Conservation (phyloP, 129 eudicot genomes). For the Lactuca saligna region DNA sequence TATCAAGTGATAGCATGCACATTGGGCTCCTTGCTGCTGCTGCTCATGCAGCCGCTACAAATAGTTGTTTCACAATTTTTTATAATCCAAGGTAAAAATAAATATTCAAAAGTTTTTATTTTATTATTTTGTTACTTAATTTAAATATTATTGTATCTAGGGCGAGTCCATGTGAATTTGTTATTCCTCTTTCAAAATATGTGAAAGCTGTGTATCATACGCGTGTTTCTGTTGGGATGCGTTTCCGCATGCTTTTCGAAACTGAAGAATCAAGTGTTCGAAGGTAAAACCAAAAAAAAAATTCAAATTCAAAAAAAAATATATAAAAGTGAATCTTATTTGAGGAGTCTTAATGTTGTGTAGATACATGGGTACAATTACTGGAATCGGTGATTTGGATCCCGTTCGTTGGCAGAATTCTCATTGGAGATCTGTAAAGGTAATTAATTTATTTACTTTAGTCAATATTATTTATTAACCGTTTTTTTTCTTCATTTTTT, state of each 20-base stretch:
- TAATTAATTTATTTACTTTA: slow-evolving; percentile 12
- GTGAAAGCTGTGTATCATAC: slow-evolving; percentile 97
- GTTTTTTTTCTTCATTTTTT: background rate
- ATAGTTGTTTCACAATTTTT: slow-evolving; percentile 92
- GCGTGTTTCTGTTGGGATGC: slow-evolving; percentile 98
- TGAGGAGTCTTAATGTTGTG: slow-evolving; percentile 15
- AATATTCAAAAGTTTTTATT: background rate
- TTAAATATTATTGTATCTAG: slow-evolving; percentile 35
- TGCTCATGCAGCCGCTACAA: slow-evolving; percentile 98
- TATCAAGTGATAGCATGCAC: slow-evolving; percentile 99
- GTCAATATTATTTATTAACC: background rate
- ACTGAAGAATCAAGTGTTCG: slow-evolving; percentile 99
- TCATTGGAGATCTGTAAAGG: slow-evolving; percentile 99
- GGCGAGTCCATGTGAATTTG: slow-evolving; percentile 98
- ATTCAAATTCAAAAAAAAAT: no score
- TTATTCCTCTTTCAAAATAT: slow-evolving; percentile 85
- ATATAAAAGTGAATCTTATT: slow-evolving; percentile 3
- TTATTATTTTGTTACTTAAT: slow-evolving; percentile 15
- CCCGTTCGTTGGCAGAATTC: slow-evolving; percentile 95
- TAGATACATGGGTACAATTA: slow-evolving; percentile 99
- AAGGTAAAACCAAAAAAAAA: slow-evolving; percentile 41
- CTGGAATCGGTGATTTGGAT: slow-evolving; percentile 91
- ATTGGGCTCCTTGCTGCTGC: slow-evolving; percentile 99
- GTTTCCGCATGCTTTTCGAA: slow-evolving; percentile 98
- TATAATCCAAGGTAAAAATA: slow-evolving; percentile 79